Percentiles rank a stretch among this genome's conserved stretches.
Conservation (phyloP, 1,284 basidiomycete genomes). For the Apiotrichum veenhuisii region DNA sequence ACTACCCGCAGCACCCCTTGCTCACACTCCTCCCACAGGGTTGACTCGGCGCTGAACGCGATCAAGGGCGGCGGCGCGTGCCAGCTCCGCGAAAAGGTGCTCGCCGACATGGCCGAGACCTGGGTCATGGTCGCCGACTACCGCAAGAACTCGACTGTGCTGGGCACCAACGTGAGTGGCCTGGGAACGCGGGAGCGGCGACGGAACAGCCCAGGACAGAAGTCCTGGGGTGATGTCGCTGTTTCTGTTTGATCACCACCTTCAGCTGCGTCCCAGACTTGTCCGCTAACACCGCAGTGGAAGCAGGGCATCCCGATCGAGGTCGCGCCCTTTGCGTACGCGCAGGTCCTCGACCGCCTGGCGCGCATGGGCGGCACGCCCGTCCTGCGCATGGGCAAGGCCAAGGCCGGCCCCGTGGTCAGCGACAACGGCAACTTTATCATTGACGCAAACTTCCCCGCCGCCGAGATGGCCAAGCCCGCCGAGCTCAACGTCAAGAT, state of each 20-base stretch:
- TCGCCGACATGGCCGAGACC: slow-evolving; percentile 91
- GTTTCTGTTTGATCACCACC: no score
- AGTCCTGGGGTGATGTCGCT: no score
- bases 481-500: slow-evolving; percentile 67
- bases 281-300: slow-evolving; percentile 57
- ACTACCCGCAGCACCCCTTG: no score
- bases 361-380: slow-evolving; percentile 59
- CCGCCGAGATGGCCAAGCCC: slow-evolving; percentile 66
- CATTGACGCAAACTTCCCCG: slow-evolving; percentile 83
- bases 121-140: slow-evolving; percentile 96
- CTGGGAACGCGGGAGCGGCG: no score
- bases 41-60: slow-evolving; percentile 81
- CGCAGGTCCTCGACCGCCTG: slow-evolving; percentile 66
- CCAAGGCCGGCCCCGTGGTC: slow-evolving; percentile 76
- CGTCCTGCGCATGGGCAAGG: slow-evolving; percentile 69
- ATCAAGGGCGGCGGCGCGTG: slow-evolving; percentile 99
- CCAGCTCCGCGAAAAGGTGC: slow-evolving; percentile 93
- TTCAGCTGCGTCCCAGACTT: neutral
- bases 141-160: slow-evolving; percentile 78
- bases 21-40: slow-evolving; percentile 57
- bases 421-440: slow-evolving; percentile 95
- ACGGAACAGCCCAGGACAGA: no score
- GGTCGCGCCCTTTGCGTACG: slow-evolving; percentile 94
- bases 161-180: slow-evolving; percentile 74
- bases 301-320: slow-evolving; percentile 88